These are phyloP conservation scores for Lindgomyces ingoldianus DNA, from an alignment of 495 filamentous ascomycete genomes.

Conservation along the genomic window DNA sequence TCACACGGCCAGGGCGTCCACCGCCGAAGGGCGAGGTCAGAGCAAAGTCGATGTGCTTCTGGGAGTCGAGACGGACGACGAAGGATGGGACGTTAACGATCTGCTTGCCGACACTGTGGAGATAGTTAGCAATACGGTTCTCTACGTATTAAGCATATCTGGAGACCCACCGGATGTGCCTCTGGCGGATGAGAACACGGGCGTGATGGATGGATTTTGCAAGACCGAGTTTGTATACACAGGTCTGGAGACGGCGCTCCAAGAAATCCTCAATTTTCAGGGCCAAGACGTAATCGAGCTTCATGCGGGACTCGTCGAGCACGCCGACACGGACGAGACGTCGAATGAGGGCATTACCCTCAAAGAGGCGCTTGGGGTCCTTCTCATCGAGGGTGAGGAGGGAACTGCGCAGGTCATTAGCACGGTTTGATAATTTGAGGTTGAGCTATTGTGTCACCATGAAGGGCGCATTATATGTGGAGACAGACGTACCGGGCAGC, in stretches of 20 bases:
- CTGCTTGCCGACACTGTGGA: conserved; percentile 89
- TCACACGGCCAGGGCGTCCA: conserved; percentile 91
- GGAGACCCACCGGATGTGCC: conserved; percentile 79
- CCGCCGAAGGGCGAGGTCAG: conserved; percentile 97
- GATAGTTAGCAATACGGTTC: conserved; percentile 4
- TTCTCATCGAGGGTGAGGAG: conserved; percentile 99
- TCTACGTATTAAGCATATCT: background rate
- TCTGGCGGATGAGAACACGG: conserved; percentile 97
- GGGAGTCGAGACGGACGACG: conserved; percentile 98
- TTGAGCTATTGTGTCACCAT: too few relatives aligned
- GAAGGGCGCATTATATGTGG: background rate
- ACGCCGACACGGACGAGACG: conserved; percentile 99
- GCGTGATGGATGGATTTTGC: conserved; percentile 99
- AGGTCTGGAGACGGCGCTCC: conserved; percentile 98
- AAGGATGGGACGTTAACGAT: conserved; percentile 99
- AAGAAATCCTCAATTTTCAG: conserved; percentile 98
- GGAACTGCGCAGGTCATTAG: conserved; percentile 63
- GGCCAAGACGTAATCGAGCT: conserved; percentile 99
- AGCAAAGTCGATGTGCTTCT: conserved; percentile 99
- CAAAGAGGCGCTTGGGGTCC: conserved; percentile 99
- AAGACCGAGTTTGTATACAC: conserved; percentile 99
- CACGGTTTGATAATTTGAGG: background rate
- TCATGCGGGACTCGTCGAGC: conserved; percentile 99
- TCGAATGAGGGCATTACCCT: conserved; percentile 99
- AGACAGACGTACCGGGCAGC: conserved; percentile 81